Percentiles rank a stretch among this genome's conserved stretches.
These are phyloP conservation scores for Calonectria ilicicola DNA, from an alignment of 2,329 filamentous ascomycete species.

Conservation along the genomic window DNA sequence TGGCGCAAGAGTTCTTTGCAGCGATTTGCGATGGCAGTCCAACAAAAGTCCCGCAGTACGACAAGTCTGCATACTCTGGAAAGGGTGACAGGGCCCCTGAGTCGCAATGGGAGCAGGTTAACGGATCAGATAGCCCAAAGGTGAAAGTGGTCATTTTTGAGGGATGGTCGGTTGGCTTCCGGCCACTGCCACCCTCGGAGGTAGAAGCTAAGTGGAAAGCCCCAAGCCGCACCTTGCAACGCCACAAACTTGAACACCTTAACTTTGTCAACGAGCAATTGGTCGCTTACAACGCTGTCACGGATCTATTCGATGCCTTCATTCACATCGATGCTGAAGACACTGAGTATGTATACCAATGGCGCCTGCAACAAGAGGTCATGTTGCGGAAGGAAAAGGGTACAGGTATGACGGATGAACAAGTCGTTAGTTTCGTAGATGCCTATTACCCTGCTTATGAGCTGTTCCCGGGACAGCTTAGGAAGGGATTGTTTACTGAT, in stretches of 20 bases:
- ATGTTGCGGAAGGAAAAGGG: background rate
- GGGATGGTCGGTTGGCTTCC: background rate
- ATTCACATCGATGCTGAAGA: background rate
- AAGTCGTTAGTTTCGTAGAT: background rate
- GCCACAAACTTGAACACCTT: background rate
- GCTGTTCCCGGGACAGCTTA: background rate
- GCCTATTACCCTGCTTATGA: background rate
- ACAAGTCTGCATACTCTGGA: background rate
- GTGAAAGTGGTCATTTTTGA: constrained; percentile 1
- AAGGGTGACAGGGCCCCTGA: background rate
- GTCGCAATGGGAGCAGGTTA: background rate
- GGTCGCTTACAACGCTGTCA: background rate
- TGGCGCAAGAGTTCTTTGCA: background rate
- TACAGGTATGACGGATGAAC: background rate
- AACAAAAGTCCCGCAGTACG: background rate
- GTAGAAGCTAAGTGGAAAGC: background rate
- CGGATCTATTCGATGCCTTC: background rate
- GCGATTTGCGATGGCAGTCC: background rate
- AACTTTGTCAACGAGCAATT: background rate
- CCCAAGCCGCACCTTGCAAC: background rate
- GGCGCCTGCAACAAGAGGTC: background rate
- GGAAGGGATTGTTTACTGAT: background rate
- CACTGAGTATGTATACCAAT: background rate
- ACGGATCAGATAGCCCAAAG: background rate
- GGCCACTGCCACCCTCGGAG: background rate